Conservation (phyloP, 1,139 yeast species). For the Yamadazyma aaseri region DNA sequence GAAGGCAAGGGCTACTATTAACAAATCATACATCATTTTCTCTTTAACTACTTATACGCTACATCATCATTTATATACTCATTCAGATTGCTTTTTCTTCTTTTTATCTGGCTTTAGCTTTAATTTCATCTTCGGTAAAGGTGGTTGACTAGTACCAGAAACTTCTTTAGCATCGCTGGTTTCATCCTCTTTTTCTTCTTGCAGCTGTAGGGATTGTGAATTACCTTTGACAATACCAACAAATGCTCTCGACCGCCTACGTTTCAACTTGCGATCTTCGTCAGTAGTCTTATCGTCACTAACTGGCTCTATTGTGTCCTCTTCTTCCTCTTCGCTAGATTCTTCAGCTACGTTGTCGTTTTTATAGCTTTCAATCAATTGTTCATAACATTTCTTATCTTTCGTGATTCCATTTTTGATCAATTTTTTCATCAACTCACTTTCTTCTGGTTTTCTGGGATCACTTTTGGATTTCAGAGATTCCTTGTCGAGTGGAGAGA, state of each 20-base stretch:
- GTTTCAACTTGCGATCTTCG: conserved; percentile 16
- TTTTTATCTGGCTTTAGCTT: conserved; percentile 18
- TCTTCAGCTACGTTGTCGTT: conserved; percentile 9
- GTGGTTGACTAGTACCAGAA: conserved; percentile 6
- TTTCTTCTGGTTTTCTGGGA: conserved; percentile 12
- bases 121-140: conserved; percentile 20
- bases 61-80: no score
- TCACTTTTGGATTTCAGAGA: neutral
- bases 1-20: no score
- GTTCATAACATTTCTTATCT: conserved; percentile 24
- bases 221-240: conserved; percentile 13
- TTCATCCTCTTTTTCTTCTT: conserved; percentile 1
- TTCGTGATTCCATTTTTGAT: conserved; percentile 25
- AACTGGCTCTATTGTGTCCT: neutral
- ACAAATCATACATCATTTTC: no score
- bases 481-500: conserved; percentile 13
- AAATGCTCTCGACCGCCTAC: conserved; percentile 30
- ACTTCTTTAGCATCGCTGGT: neutral
- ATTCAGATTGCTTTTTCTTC: conserved; percentile 8
- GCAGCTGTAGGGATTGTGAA: neutral
- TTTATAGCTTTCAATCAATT: conserved; percentile 24
- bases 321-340: conserved; percentile 25
- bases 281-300: neutral
- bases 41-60: no score
- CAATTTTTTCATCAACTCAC: conserved; percentile 30